Evolutionary conservation across 495 filamentous ascomycete genomes (phyloP), one percentile per base, ranked within the genome.

Genomic region (Beverwykella pulmonaria): DNA sequence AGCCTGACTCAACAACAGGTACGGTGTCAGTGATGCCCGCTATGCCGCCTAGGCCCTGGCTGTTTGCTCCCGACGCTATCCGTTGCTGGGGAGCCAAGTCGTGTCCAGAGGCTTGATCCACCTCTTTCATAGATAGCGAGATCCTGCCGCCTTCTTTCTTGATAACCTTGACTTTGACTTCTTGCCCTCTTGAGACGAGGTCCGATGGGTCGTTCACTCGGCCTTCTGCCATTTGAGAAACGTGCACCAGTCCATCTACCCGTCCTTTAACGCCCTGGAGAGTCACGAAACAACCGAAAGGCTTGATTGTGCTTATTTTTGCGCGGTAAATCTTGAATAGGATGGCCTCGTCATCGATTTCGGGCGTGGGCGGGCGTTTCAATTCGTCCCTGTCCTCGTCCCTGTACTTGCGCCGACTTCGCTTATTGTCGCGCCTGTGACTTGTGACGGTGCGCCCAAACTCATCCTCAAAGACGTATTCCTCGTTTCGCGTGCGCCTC

Each of bases 261-360:
- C 92, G 95, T 17, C 93, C 92, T 74, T 82, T 86, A 3, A 98
- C 88, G 25, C 91, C 90, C 70, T 86, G 81, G n/a, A 98, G 77
- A 70, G 93, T 97, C 54, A 98, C 92, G 76, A 98, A 98, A 14
- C 88, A 91, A 34, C 94, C 94, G 78, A 97, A 98, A 68, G 97
- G 90, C 74, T 96, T 97, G 30, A 98, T 82, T 0, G 92, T 92
- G 1, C 91, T 96, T 46, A 98, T 89, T 63, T 86, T 86, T 17
- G 94, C 94, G 71, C 91, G 86, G 73, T 98, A 98, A 0, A 96
- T 79, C 75, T 98, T 98, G 82, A 87, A 90, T 15, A 96, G 77
- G 25, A 90, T 79, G 0, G 93, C 92, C 7, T 85, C 78, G 52
- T 93, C 88, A 78, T 98, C 94, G 30, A 91, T 71, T 72, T 97